phyloP scores from a whole-genome alignment of 2,329 filamentous ascomycete species.

The Sclerotinia sclerotiorum region DNA sequence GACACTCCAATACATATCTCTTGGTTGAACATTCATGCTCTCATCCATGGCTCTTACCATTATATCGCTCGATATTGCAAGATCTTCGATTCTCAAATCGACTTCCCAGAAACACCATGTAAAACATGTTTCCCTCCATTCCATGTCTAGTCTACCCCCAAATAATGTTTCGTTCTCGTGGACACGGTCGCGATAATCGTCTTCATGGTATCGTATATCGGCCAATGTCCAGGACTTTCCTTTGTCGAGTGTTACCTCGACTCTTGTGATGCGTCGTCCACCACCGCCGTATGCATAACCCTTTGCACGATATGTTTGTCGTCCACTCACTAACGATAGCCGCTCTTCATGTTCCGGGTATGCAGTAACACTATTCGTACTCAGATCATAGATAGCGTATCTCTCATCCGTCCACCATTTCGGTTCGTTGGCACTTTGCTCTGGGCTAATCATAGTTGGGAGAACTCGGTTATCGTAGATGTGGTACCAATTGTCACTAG shows the following conservation, averaged over 20 bases:
- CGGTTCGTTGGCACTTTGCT: slow-evolving; percentile 70
- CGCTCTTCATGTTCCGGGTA: slow-evolving; percentile 77
- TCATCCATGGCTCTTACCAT: slow-evolving; percentile 89
- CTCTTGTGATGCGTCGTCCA: slow-evolving; percentile 76
- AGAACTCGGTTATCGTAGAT: slow-evolving; percentile 90
- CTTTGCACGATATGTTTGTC: slow-evolving; percentile 60
- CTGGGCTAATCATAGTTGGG: slow-evolving; percentile 81
- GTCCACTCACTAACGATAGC: slow-evolving; percentile 50
- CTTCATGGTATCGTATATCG: slow-evolving; percentile 79
- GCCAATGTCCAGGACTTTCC: slow-evolving; percentile 78
- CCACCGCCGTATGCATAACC: slow-evolving; percentile 91
- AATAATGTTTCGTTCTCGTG: slow-evolving; percentile 64
- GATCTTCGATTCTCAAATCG: slow-evolving; percentile 60
- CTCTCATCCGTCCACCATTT: slow-evolving; percentile 85
- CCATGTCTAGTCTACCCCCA: slow-evolving; percentile 76
- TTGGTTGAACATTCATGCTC: slow-evolving; percentile 78
- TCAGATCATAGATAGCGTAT: slow-evolving; percentile 91
- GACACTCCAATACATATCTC: slow-evolving; percentile 96
- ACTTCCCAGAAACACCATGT: slow-evolving; percentile 94
- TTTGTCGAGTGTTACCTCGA: slow-evolving; percentile 81
- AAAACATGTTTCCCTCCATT: slow-evolving; percentile 77
- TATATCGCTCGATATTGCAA: slow-evolving; percentile 67
- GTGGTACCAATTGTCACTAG: slow-evolving; percentile 94
- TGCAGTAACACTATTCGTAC: slow-evolving; percentile 78
- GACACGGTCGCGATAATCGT: slow-evolving; percentile 68